Evolutionary conservation across 768 basidiomycete genomes (phyloP), one percentile per base, ranked within the genome.

Genomic region (Zangia roseola): DNA sequence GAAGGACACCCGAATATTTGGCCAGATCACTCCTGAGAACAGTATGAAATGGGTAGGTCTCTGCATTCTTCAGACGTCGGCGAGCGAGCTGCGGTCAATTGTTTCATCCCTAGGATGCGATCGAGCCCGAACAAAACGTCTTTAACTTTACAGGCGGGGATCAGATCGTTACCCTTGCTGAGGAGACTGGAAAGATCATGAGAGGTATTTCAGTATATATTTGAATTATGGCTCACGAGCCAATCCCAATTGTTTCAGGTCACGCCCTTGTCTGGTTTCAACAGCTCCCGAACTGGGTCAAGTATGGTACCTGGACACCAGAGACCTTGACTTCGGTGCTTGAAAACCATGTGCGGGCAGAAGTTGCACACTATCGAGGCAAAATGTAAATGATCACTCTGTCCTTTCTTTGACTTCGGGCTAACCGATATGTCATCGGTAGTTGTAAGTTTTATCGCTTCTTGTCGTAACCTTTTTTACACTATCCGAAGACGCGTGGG

Each of bases 81-180:
- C 19, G 33, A 5, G 12, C 23, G 19, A n/a, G 17, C 9, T 16
- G 9, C 20, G 34, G 41, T 3, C 2, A 10, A 19, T 20, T 23
- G 26, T 23, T 14, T 19, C 16, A n/a, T 24, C 4, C 7, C 35
- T 19, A 60, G 59, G 52, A 58, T 38, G 47, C 54, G 25, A 45
- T 47, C 21, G 59, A 65, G 38, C 62, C 59, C 19, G 39, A 62
- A 31, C 60, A 53, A 30, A 64, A 57, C n/a, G 46, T 54, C 30
- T 64, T 65, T 48, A 47, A 57, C 36, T 64, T 56, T 23, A 49
- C 56, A 31, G 44, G 49, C 2, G 53, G 59, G 24, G 59, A 67
- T 34, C 52, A 62, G 37, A 51, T 61, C 24, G 37, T 48, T 33
- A 50, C 60, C 10, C 47, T 60, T 23, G 59, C 49, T 19, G 40